phyloP scores from a whole-genome alignment of 2,329 filamentous ascomycete species.

The Paraphoma chrysanthemicola region DNA sequence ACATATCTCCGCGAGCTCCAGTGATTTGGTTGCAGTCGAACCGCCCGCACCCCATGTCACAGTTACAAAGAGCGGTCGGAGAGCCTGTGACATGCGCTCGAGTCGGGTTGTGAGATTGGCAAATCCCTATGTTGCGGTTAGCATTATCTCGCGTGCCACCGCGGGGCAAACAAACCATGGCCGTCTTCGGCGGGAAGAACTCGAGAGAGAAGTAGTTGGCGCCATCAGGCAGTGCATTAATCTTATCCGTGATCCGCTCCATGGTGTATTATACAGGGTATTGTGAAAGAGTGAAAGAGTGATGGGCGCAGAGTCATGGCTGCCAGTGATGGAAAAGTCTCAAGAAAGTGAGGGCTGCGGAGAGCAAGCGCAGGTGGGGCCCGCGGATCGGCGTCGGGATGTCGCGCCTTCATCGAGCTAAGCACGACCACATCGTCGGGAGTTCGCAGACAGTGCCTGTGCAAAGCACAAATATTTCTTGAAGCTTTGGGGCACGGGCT shows the following conservation, averaged over 20 bases:
- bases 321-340: constrained; percentile 27
- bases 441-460: background rate
- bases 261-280: constrained; percentile 19
- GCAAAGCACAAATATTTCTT: background rate
- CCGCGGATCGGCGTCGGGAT: constrained; percentile 27
- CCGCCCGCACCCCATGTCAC: constrained; percentile 98
- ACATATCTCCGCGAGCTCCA: constrained; percentile 94
- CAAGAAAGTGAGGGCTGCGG: constrained; percentile 26
- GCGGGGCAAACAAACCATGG: constrained; percentile 66
- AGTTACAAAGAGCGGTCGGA: constrained; percentile 92
- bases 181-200: constrained; percentile 98
- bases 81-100: constrained; percentile 90
- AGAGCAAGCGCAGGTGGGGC: constrained; percentile 31
- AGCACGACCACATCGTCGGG: constrained; percentile 4
- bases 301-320: constrained; percentile 36
- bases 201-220: constrained; percentile 93
- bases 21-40: constrained; percentile 86
- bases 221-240: constrained; percentile 83
- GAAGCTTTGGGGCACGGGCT: too few relatives aligned
- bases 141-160: constrained; percentile 11
- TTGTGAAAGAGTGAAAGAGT: background rate
- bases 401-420: constrained; percentile 12
- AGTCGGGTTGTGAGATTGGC: constrained; percentile 92
- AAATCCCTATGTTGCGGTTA: constrained; percentile 66
- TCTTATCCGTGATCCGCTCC: constrained; percentile 88